Evolutionary conservation across 345 rosid species (phyloP).

Genomic region (Dovyalis caffra): DNA sequence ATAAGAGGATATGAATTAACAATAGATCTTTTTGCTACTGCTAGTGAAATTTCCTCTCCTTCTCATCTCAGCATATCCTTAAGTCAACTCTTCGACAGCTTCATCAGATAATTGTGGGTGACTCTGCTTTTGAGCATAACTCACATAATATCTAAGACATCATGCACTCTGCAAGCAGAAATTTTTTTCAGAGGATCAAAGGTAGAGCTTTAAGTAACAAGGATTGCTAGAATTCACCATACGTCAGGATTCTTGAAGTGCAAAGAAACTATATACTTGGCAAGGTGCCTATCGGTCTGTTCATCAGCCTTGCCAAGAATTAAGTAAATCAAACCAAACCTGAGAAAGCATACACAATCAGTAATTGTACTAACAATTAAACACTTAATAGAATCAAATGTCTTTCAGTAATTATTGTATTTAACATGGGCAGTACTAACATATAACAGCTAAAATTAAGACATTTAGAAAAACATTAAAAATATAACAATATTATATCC

Average conservation of each 20-base stretch:
- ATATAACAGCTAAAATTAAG: conserved; percentile 2
- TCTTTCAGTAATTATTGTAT: background rate
- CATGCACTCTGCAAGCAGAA: conserved; percentile 57
- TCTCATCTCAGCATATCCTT: conserved; percentile 88
- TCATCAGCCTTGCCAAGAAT: conserved; percentile 96
- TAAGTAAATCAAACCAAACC: conserved; percentile 95
- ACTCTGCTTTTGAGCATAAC: conserved; percentile 84
- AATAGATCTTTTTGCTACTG: conserved; percentile 77
- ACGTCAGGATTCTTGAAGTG: conserved; percentile 90
- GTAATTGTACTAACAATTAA: conserved; percentile 1
- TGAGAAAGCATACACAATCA: conserved; percentile 33
- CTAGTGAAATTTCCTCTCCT: conserved; percentile 96
- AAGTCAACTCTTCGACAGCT: conserved; percentile 89
- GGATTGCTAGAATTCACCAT: conserved; percentile 16
- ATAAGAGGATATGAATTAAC: background rate
- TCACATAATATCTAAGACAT: conserved; percentile 66
- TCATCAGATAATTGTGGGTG: conserved; percentile 90
- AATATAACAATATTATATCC: background rate
- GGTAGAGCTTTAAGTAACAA: background rate
- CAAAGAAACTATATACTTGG: conserved; percentile 85
- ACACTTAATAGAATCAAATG: background rate
- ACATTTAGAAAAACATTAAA: background rate
- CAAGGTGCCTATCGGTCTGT: conserved; percentile 87
- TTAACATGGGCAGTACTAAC: too few relatives aligned
- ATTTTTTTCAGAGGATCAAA: background rate